phyloP scores from a whole-genome alignment of 768 basidiomycete genomes.

The Galerina sulciceps region DNA sequence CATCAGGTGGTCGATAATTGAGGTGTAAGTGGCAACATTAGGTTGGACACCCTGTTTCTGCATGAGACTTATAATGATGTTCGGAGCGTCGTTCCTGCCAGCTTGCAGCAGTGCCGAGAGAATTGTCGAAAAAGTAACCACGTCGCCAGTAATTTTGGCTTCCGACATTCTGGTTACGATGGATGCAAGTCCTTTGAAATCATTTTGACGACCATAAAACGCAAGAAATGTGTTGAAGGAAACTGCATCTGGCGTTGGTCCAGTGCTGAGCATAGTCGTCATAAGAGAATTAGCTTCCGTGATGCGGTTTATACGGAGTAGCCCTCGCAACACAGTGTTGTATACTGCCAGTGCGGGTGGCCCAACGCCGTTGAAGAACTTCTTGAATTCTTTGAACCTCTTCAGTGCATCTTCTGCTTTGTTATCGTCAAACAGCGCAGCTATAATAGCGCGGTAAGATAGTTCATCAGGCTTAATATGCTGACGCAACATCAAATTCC shows the following conservation, averaged over 20 bases:
- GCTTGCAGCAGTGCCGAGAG: conserved; percentile 77
- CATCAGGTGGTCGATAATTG: conserved; percentile 80
- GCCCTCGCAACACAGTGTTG: conserved; percentile 76
- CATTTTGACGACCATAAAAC: conserved; percentile 63
- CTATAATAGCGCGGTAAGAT: conserved; percentile 73
- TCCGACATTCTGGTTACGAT: conserved; percentile 62
- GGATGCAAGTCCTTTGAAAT: conserved; percentile 63
- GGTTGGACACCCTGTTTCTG: conserved; percentile 70
- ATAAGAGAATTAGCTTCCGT: conserved; percentile 46
- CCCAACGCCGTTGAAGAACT: conserved; percentile 26
- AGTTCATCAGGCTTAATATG: conserved; percentile 62
- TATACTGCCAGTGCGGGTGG: conserved; percentile 51
- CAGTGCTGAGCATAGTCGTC: conserved; percentile 45
- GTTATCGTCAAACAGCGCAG: conserved; percentile 57
- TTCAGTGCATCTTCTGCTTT: conserved; percentile 54
- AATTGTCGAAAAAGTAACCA: conserved; percentile 86
- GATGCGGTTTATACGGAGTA: conserved; percentile 52
- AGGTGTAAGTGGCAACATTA: conserved; percentile 76
- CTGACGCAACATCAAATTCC: conserved; percentile 65
- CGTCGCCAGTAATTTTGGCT: conserved; percentile 67
- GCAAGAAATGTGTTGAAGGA: conserved; percentile 84
- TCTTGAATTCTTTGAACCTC: conserved; percentile 56
- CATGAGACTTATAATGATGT: conserved; percentile 75
- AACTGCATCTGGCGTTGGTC: conserved; percentile 70
- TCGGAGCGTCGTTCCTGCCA: conserved; percentile 67